Evolutionary conservation across 2,329 filamentous ascomycete genomes (phyloP).

Genomic region (Fusarium sp.): DNA sequence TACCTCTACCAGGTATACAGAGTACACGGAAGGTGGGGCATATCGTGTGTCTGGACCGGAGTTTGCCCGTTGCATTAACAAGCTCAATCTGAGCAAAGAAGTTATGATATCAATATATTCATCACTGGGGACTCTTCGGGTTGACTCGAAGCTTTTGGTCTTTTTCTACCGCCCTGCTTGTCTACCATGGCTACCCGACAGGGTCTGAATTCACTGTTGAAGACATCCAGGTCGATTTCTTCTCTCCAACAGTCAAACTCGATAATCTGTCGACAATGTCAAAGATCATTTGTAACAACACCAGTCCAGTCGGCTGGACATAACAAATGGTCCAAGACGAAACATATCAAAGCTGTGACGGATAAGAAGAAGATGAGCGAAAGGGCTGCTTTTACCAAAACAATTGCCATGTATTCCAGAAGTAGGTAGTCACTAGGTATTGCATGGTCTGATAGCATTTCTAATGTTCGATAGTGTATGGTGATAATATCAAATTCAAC

Average conservation of each 20-base stretch:
- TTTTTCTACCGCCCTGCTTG: neutral
- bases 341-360: conserved; percentile 89
- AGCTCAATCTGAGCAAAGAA: conserved; percentile 1
- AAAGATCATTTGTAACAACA: conserved; percentile 61
- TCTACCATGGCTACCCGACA: conserved; percentile 32
- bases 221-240: conserved; percentile 12
- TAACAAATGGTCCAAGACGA: conserved; percentile 96
- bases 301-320: conserved; percentile 71
- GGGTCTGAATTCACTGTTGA: conserved; percentile 30
- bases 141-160: too few species aligned
- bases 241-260: conserved; percentile 15
- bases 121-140: neutral
- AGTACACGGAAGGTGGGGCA: conserved; percentile 28
- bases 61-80: conserved; percentile 47
- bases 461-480: conserved; percentile 68
- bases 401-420: conserved; percentile 80
- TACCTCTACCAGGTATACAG: neutral
- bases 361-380: conserved; percentile 82
- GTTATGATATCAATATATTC: neutral
- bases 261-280: conserved; percentile 59
- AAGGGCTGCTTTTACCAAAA: conserved; percentile 74
- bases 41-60: conserved; percentile 28
- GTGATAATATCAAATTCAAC: conserved; percentile 78
- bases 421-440: conserved; percentile 57
- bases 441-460: conserved; percentile 3